These are phyloP conservation scores for Fusarium decemcellulare DNA, from an alignment of 2,329 filamentous ascomycete species.

Conservation along the genomic window DNA sequence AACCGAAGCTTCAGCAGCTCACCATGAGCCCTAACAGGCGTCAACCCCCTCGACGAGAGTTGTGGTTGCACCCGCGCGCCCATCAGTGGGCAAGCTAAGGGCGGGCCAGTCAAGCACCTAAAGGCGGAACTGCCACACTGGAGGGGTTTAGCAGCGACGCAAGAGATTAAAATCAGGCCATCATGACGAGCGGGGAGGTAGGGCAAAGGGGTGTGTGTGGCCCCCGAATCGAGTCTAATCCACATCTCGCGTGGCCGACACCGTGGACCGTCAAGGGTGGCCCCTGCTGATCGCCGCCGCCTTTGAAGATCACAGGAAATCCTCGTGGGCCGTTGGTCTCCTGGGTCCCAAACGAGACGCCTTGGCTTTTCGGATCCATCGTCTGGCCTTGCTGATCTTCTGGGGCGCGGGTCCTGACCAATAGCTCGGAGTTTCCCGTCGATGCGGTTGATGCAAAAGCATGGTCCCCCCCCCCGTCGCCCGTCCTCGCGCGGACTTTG, in stretches of 20 bases:
- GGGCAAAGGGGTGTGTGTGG: constrained; percentile 18
- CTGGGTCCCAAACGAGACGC: constrained; percentile 32
- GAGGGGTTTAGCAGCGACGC: constrained; percentile 31
- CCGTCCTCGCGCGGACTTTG: constrained; percentile 5
- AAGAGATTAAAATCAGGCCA: constrained; percentile 50
- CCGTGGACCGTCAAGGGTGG: constrained; percentile 39
- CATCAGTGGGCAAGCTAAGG: constrained; percentile 22
- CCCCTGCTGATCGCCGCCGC: constrained; percentile 49
- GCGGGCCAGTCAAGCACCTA: constrained; percentile 18
- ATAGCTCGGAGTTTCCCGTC: constrained; percentile 38
- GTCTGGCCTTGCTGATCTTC: constrained; percentile 32
- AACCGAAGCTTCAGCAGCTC: constrained; percentile 26
- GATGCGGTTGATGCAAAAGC: constrained; percentile 38
- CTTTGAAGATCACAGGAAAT: constrained; percentile 49
- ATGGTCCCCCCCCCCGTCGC: constrained; percentile 21
- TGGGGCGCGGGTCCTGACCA: constrained; percentile 26
- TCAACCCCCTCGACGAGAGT: constrained; percentile 15
- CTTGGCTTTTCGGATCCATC: constrained; percentile 31
- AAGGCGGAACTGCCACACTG: constrained; percentile 40
- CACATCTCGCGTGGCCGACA: constrained; percentile 50
- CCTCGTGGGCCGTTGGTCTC: constrained; percentile 41
- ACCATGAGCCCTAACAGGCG: constrained; percentile 25
- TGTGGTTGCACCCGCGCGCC: constrained; percentile 24
- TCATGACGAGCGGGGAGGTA: constrained; percentile 42
- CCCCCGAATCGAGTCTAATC: constrained; percentile 45